Percentiles rank a stretch among this genome's conserved stretches.
Evolutionary conservation across 805 yeast genomes (phyloP).

Genomic region (Candida tammaniensis): DNA sequence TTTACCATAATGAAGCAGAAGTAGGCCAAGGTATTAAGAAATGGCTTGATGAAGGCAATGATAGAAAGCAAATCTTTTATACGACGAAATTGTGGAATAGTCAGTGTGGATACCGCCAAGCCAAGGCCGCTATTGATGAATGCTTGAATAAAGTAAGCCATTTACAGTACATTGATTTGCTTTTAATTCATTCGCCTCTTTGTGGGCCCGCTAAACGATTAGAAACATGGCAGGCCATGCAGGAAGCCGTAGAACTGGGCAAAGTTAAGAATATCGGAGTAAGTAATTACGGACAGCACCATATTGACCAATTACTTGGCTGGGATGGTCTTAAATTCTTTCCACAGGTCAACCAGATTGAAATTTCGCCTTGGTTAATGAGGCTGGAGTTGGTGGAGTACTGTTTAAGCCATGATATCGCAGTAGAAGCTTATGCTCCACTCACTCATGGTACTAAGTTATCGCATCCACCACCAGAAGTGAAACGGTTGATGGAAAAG

Average conservation of each 20-base stretch:
- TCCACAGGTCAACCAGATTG: constrained; percentile 52
- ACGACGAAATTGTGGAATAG: constrained; percentile 76
- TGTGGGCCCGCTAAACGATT: constrained; percentile 41
- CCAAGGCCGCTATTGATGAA: constrained; percentile 55
- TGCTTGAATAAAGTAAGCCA: constrained; percentile 51
- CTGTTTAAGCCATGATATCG: constrained; percentile 24
- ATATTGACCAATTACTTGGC: constrained; percentile 50
- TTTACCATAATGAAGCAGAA: constrained; percentile 64
- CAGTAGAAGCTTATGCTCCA: constrained; percentile 38
- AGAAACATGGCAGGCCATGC: constrained; percentile 54
- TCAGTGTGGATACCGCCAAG: constrained; percentile 56
- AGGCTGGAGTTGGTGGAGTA: constrained; percentile 34
- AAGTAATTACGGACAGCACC: constrained; percentile 58
- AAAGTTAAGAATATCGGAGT: constrained; percentile 56
- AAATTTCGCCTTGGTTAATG: constrained; percentile 49
- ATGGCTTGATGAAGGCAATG: constrained; percentile 37
- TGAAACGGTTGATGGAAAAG: constrained; percentile 25
- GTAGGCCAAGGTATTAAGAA: constrained; percentile 60
- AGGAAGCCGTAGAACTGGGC: constrained; percentile 53
- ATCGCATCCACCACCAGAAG: constrained; percentile 16
- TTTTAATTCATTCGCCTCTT: constrained; percentile 61
- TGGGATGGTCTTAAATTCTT: constrained; percentile 42
- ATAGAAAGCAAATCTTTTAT: constrained; percentile 34
- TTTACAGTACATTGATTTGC: constrained; percentile 68
- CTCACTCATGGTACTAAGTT: constrained; percentile 37